Base-by-base conservation (phyloP, 441 rosid genomes). In the Euphorbia schlechtendalii region DNA sequence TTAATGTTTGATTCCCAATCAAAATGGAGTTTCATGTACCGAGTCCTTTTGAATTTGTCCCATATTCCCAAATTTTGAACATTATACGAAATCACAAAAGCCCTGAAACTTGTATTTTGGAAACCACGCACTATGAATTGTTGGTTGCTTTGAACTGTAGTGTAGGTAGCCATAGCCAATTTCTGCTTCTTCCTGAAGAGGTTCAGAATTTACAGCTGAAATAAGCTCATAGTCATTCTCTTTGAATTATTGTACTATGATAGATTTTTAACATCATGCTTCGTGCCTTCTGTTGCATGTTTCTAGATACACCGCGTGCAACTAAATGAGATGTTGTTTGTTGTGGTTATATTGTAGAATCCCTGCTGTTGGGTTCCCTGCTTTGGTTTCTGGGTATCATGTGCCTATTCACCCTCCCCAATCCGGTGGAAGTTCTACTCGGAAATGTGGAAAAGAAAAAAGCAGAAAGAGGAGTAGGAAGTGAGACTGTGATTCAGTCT, bases 351-450 rank as follows among this genome's bases (percentile, higher is more conserved):
- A 54, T 46, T 82, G 80, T 81, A 83, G 86, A 86, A 84, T 82
- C 92, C 84, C 93, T 86, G 92, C 88, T 80, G 93, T 78, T 84
- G 93, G 93, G 89, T 87, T 86, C 92, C 92, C 88, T 87, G 94
- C 82, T 83, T 78, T 87, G 94, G 88, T 81, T 82, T 81, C 79
- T 87, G 90, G 84, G 81, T 76, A 74, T 78, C 94, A 79, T 77
- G 66, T 85, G 88, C 82, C 84, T 79, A 30, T 79, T 70, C 73
- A 61, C 60, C 46, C 83, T 75, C 76, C 81, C 78, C 56, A 22
- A 7, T 58, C 82, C 48, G 72, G 80, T 65, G 74, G 69, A 51
- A 71, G 68, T 64, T 74, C 76, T 53, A 27, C 67, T 18, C 65
- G 80, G 27, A 79, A 82, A 62, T 74, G 71, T 40, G 71, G 64